Conservation (phyloP, 2,329 filamentous ascomycete genomes). For the Neonectria sp. region DNA sequence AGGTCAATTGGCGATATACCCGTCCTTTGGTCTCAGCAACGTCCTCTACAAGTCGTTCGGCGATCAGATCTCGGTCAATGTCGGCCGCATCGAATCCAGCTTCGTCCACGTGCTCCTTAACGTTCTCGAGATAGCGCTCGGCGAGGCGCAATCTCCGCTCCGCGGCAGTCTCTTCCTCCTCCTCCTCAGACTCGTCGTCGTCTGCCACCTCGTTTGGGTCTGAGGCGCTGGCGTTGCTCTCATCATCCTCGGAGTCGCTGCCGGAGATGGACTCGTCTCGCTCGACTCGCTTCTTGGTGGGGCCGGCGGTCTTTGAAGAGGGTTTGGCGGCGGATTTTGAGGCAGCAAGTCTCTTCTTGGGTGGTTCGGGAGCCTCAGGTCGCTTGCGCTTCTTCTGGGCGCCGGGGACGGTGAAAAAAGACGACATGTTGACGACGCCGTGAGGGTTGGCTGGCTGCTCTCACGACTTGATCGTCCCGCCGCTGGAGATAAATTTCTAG, state of each 20-base stretch:
- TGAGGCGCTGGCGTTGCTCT: constrained; percentile 55
- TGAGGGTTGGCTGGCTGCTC: constrained; percentile 45
- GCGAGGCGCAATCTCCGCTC: constrained; percentile 90
- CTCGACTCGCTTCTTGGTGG: constrained; percentile 63
- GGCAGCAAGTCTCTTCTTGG: constrained; percentile 72
- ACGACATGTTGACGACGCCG: constrained; percentile 78
- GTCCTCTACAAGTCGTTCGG: constrained; percentile 91
- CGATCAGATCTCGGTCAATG: constrained; percentile 92
- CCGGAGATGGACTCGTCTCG: constrained; percentile 87
- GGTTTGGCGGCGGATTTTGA: constrained; percentile 60
- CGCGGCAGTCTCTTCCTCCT: constrained; percentile 88
- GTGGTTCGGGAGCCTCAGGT: constrained; percentile 64
- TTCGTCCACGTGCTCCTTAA: constrained; percentile 86
- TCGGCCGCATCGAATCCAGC: constrained; percentile 92
- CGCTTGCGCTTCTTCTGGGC: constrained; percentile 94
- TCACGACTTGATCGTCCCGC: constrained; percentile 48
- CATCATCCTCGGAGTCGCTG: constrained; percentile 81
- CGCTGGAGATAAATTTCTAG: constrained; percentile 49
- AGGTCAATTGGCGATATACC: constrained; percentile 85
- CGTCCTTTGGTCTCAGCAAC: constrained; percentile 92
- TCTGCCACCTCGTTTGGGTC: constrained; percentile 63
- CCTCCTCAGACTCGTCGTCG: constrained; percentile 73
- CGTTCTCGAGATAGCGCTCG: constrained; percentile 93
- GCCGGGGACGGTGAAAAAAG: constrained; percentile 93
- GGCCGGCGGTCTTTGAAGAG: constrained; percentile 56